Conservation (phyloP, 116 monocot species). For the Dioscorea cayenensis region DNA sequence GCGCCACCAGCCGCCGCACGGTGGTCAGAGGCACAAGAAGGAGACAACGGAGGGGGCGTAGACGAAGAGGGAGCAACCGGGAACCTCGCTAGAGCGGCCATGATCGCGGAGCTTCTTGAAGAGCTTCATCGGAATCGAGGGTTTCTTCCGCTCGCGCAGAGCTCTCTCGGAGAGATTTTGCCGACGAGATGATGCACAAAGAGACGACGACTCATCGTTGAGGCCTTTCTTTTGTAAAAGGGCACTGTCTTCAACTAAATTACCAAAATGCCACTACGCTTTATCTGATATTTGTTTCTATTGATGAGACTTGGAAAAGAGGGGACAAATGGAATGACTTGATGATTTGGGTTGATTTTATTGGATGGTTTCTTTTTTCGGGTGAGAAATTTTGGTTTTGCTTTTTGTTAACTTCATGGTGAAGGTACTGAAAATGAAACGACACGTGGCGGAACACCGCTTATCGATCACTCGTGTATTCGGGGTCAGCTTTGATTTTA, state of each 20-base stretch:
- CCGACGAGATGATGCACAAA: neutral
- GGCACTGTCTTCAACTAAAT: neutral
- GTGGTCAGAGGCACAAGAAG: slow-evolving; percentile 7
- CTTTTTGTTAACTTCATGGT: too few relatives aligned
- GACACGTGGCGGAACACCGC: too few relatives aligned
- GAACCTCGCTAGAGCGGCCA: slow-evolving; percentile 38
- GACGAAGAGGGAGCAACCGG: slow-evolving; percentile 9
- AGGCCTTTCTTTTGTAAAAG: neutral
- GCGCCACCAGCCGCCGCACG: neutral
- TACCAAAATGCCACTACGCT: neutral
- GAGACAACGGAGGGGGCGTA: slow-evolving; percentile 3
- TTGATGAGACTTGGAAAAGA: too few relatives aligned
- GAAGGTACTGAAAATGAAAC: too few relatives aligned
- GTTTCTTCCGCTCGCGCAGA: neutral
- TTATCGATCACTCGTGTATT: too few relatives aligned
- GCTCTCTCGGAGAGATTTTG: neutral
- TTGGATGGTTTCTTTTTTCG: too few relatives aligned
- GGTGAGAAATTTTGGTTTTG: too few relatives aligned
- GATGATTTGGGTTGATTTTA: too few relatives aligned
- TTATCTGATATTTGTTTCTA: too few relatives aligned
- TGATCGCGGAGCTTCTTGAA: slow-evolving; percentile 36
- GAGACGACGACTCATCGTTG: neutral
- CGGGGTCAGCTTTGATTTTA: too few relatives aligned
- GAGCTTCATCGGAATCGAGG: slow-evolving; percentile 4
- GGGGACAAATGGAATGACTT: too few relatives aligned